Percentiles rank a stretch among this genome's conserved stretches.
Evolutionary conservation across 2,329 filamentous ascomycete genomes (phyloP).

Genomic region (Pseudogymnoascus destructans): DNA sequence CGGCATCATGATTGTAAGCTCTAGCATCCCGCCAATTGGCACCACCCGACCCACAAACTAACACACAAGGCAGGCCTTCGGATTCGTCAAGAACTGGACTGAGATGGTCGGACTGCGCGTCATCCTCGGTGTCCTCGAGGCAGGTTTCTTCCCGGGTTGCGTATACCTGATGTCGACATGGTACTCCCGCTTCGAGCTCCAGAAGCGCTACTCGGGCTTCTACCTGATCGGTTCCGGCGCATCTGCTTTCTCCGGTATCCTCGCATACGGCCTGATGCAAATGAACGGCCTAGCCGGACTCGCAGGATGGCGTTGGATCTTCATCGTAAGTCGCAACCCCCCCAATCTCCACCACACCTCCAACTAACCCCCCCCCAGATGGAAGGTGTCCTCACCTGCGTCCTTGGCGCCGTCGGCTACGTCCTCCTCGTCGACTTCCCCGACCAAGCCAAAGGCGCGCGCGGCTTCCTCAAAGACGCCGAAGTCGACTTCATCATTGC

Average conservation of each 20-base stretch:
- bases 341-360: no score
- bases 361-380: constrained; percentile 41
- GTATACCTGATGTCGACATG: constrained; percentile 31
- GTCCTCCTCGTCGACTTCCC: constrained; percentile 50
- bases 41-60: background rate
- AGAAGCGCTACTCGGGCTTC: constrained; percentile 55
- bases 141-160: constrained; percentile 28
- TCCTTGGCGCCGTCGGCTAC: constrained; percentile 36
- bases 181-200: constrained; percentile 46
- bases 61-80: constrained; percentile 17
- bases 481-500: constrained; percentile 38
- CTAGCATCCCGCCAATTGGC: background rate
- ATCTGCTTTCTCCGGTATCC: constrained; percentile 52
- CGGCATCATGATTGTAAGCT: constrained; percentile 29
- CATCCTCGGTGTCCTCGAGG: constrained; percentile 22
- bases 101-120: constrained; percentile 21
- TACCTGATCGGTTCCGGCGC: constrained; percentile 57
- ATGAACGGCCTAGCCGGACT: constrained; percentile 25
- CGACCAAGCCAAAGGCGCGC: constrained; percentile 35
- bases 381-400: constrained; percentile 36
- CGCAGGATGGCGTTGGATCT: constrained; percentile 52
- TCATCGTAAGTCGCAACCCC: constrained; percentile 26
- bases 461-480: constrained; percentile 34
- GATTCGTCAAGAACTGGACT: constrained; percentile 26
- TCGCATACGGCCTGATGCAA: constrained; percentile 51